These are phyloP conservation scores for Leccinum fibrillosum DNA, from an alignment of 768 basidiomycete species.

Conservation along the genomic window DNA sequence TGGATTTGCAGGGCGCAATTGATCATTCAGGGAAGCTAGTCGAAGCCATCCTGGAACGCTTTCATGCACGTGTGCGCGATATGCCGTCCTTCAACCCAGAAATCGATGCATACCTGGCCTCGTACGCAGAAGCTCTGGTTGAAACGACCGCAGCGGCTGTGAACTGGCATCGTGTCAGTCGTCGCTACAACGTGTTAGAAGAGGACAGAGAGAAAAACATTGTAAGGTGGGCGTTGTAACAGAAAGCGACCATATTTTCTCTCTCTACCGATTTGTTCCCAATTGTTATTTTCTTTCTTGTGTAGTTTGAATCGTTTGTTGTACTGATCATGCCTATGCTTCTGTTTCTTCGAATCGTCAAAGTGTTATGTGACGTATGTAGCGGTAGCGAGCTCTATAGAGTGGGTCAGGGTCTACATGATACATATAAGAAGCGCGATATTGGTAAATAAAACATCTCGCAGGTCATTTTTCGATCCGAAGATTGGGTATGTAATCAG, in stretches of 20 bases:
- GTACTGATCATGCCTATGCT: too few species aligned
- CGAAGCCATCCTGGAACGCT: not conserved
- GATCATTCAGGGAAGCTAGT: not conserved
- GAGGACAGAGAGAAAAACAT: too few species aligned
- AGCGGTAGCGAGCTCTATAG: too few species aligned
- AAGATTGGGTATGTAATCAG: too few species aligned
- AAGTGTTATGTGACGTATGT: not conserved
- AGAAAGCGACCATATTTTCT: not conserved
- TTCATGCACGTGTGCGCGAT: not conserved
- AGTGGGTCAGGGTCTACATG: too few species aligned
- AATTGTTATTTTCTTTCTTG: not conserved
- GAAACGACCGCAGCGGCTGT: not conserved
- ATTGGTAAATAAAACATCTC: too few species aligned
- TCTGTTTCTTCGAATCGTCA: not conserved
- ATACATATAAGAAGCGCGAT: too few species aligned
- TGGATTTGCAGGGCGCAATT: not conserved
- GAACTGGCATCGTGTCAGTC: not conserved
- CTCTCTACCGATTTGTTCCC: not conserved
- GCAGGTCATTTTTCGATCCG: too few species aligned
- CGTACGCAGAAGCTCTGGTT: not conserved
- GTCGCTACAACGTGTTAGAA: too few species aligned
- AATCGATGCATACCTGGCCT: not conserved
- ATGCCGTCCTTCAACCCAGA: not conserved
- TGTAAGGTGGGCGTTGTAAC: too few species aligned
- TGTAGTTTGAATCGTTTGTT: too few species aligned